Base-by-base conservation (phyloP, 2,329 filamentous ascomycete genomes). In the Botrytis tulipae region DNA sequence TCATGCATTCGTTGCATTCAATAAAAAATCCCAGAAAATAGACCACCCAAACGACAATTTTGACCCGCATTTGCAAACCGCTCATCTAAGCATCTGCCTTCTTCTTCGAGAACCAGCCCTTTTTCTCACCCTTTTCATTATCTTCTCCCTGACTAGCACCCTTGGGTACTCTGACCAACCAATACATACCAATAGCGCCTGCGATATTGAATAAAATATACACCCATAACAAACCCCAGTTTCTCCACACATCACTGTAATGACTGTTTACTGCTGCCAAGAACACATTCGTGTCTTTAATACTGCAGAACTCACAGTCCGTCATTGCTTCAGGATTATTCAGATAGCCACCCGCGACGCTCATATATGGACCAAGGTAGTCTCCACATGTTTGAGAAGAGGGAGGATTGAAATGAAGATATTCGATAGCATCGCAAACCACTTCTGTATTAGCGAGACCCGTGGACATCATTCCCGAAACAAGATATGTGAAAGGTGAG, bases 401-500 rank as follows among this genome's bases (percentile, higher is more conserved):
- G 0, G 88, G 85, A 0, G 93, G 90, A 16, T 88, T 81, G 79
- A 97, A 91, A n/a, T 83, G 80, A 35, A 93, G 84, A 74, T 88
- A 86, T 81, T 97, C 94, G 80, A 92, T 92, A 9, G 81, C 76
- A 1, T 92, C 88, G 82, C 94, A 97, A 0, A 81, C 78, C 46
- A 95, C 90, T 0, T 83, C 67, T 0, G 89, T 89, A 79, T 92
- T 91, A 68, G 92, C 92, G 4, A 97, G 84, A 6, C 89, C 93
- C 0, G 87, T 88, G 0, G 90, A 87, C 0, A 95, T 82, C 84
- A 97, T 89, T 29, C 91, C 93, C 7, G 87, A 87, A 25, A 96
- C 89, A 29, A 96, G 84, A 81, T 97, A 97, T 0, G 92, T 95
- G 71, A 97, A 93, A 0, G 94, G 94, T 0, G 91, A 94, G 70